These are phyloP conservation scores for Domatiomyces catenatus DNA, from an alignment of 2,329 filamentous ascomycete species.

Conservation along the genomic window DNA sequence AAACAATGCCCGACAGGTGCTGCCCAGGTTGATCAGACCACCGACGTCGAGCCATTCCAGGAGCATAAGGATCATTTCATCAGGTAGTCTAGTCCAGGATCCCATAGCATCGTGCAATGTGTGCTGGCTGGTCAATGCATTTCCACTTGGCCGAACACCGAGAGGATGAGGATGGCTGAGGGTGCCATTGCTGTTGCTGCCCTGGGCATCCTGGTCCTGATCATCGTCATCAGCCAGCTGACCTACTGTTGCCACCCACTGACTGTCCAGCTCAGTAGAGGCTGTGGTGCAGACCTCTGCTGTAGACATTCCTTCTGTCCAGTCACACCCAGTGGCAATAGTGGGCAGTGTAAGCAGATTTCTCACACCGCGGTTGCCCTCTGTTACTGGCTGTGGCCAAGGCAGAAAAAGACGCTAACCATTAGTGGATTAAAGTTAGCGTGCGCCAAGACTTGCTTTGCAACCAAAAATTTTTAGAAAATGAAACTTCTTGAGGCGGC, in stretches of 20 bases:
- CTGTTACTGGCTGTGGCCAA: background rate
- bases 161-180: constrained; percentile 77
- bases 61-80: constrained; percentile 62
- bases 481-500: constrained; percentile 3
- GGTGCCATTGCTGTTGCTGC: constrained; percentile 14
- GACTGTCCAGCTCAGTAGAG: background rate
- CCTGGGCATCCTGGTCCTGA: background rate
- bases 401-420: background rate
- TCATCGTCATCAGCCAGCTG: background rate
- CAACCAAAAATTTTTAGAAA: background rate
- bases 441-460: background rate
- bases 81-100: constrained; percentile 52
- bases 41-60: constrained; percentile 57
- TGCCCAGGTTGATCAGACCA: constrained; percentile 50
- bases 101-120: constrained; percentile 56
- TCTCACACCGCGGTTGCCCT: background rate
- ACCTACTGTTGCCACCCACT: background rate
- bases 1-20: constrained; percentile 71
- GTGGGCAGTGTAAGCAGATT: background rate
- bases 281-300: background rate
- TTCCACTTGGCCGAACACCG: constrained; percentile 73
- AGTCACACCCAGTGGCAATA: background rate
- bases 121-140: constrained; percentile 51
- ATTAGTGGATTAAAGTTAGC: background rate
- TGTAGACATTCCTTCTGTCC: background rate